phyloP scores from a whole-genome alignment of 345 rosid genomes.

The Melastoma malabathricum region DNA sequence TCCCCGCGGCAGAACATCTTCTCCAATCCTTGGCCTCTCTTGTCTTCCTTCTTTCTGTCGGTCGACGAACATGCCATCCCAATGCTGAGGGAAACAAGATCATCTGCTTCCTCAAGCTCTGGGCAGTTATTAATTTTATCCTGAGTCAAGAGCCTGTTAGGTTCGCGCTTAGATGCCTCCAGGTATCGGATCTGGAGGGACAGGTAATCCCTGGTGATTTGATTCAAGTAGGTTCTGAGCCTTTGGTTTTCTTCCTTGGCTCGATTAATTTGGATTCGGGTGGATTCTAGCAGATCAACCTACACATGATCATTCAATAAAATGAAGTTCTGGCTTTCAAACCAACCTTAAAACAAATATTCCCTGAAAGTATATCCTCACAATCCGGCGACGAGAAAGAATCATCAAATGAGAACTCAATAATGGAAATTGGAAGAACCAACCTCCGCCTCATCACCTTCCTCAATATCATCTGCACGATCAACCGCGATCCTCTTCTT shows the following conservation, averaged over 20 bases:
- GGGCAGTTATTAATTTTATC: constrained; percentile 3
- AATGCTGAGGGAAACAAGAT: constrained; percentile 59
- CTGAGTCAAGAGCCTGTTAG: constrained; percentile 6
- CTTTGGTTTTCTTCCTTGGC: constrained; percentile 68
- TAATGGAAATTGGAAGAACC: too few relatives aligned
- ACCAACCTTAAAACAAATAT: too few relatives aligned
- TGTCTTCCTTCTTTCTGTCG: not conserved
- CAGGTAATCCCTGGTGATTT: constrained; percentile 49
- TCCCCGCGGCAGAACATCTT: constrained; percentile 12
- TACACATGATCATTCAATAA: not conserved
- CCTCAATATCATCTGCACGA: too few relatives aligned
- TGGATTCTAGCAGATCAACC: constrained; percentile 41
- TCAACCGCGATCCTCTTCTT: too few relatives aligned
- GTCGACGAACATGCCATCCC: constrained; percentile 16
- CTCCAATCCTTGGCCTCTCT: constrained; percentile 14
- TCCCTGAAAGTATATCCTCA: too few relatives aligned
- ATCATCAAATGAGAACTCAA: too few relatives aligned
- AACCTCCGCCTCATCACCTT: too few relatives aligned
- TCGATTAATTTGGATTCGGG: constrained; percentile 57
- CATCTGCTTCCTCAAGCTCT: constrained; percentile 22
- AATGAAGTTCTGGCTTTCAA: too few relatives aligned
- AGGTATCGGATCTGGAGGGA: constrained; percentile 45
- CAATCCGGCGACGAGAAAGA: too few relatives aligned
- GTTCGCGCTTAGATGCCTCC: constrained; percentile 28
- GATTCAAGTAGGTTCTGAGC: constrained; percentile 40